Evolutionary conservation across 2,329 filamentous ascomycete genomes (phyloP).

Genomic region (Aspergillus sp.): DNA sequence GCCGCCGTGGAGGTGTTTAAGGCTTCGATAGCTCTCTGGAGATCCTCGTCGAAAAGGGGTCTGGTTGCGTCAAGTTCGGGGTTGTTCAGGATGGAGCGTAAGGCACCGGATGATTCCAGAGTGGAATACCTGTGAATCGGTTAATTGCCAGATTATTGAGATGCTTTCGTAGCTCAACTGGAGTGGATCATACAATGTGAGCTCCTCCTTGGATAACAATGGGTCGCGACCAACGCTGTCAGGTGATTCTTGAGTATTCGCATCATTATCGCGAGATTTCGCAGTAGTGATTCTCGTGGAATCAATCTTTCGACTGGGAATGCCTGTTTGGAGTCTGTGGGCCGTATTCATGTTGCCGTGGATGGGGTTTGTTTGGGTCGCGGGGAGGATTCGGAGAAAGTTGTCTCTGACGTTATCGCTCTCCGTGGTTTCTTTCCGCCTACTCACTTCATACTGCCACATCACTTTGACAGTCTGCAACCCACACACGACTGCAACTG

Average conservation of each 20-base stretch:
- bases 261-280: slow-evolving; percentile 23
- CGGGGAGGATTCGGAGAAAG: background rate
- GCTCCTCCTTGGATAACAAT: slow-evolving; percentile 40
- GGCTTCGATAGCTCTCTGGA: slow-evolving; percentile 33
- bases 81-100: slow-evolving; percentile 27
- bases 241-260: slow-evolving; percentile 30
- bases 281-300: slow-evolving; percentile 27
- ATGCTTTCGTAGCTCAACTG: background rate
- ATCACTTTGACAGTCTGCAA: background rate
- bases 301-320: slow-evolving; percentile 30
- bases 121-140: slow-evolving; percentile 33
- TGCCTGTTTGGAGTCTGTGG: slow-evolving; percentile 21
- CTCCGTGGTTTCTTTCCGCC: background rate
- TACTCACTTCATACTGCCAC: background rate
- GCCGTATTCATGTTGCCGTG: slow-evolving; percentile 10
- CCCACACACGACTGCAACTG: background rate
- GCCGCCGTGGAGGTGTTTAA: slow-evolving; percentile 36
- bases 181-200: slow-evolving; percentile 28
- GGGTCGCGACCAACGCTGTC: slow-evolving; percentile 32
- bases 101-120: slow-evolving; percentile 29
- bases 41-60: slow-evolving; percentile 39
- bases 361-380: slow-evolving; percentile 5
- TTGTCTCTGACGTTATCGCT: background rate
- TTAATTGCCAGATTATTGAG: too few relatives aligned
- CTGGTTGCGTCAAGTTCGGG: slow-evolving; percentile 28